Conservation (phyloP, 257 asterid species). For the Ocimum tenuiflorum region DNA sequence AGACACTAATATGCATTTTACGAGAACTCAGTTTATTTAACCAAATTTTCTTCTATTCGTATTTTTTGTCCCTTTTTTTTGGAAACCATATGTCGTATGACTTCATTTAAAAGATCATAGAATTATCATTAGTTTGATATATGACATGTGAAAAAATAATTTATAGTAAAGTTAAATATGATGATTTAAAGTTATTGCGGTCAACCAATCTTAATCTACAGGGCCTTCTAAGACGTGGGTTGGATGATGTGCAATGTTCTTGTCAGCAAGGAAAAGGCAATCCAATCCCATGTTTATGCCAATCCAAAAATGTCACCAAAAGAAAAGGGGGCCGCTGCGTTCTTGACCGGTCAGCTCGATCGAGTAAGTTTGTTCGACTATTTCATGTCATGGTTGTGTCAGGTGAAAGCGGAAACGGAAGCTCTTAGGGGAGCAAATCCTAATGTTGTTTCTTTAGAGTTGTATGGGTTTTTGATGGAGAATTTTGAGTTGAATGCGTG, state of each 20-base stretch:
- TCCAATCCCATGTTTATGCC: slow-evolving; percentile 85
- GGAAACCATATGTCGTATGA: too few species aligned
- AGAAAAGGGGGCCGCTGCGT: slow-evolving; percentile 86
- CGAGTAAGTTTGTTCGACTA: slow-evolving; percentile 69
- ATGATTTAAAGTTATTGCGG: not conserved
- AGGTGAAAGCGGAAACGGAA: slow-evolving; percentile 96
- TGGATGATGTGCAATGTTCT: slow-evolving; percentile 98
- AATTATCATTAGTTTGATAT: not conserved
- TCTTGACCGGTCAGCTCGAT: slow-evolving; percentile 91
- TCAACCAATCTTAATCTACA: slow-evolving; percentile 17
- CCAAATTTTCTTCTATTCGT: too few species aligned
- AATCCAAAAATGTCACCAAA: slow-evolving; percentile 85
- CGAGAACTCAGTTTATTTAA: too few species aligned
- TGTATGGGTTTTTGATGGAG: slow-evolving; percentile 55
- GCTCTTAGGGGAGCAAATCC: slow-evolving; percentile 80
- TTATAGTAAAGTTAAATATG: too few species aligned
- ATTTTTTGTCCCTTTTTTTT: too few species aligned
- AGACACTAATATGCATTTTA: too few species aligned
- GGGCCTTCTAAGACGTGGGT: slow-evolving; percentile 82
- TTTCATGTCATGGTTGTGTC: slow-evolving; percentile 75
- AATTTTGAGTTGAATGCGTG: slow-evolving; percentile 32
- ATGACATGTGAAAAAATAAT: too few species aligned
- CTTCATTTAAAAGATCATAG: too few species aligned
- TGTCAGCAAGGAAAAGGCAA: slow-evolving; percentile 91
- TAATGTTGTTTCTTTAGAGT: slow-evolving; percentile 61